These are phyloP conservation scores for Diaporthe vaccinii DNA, from an alignment of 2,329 filamentous ascomycete genomes.

Conservation along the genomic window DNA sequence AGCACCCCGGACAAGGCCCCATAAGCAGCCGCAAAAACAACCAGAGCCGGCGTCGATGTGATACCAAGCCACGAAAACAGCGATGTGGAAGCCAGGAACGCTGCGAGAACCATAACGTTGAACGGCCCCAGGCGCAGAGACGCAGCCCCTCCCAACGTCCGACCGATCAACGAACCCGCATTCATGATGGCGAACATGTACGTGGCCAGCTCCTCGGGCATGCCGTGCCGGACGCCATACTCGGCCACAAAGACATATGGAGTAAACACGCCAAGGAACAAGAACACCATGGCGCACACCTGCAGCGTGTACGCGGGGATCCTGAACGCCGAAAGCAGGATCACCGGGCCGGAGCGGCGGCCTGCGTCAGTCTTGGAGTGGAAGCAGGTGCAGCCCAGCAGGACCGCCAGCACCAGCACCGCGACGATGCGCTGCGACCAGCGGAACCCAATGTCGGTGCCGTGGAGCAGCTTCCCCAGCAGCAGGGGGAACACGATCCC, in stretches of 20 bases:
- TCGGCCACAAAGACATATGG: neutral
- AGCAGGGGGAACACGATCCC: constrained; percentile 60
- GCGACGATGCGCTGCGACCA: constrained; percentile 53
- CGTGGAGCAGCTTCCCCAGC: constrained; percentile 53
- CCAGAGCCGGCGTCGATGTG: neutral
- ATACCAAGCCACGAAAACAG: neutral
- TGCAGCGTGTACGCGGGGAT: neutral
- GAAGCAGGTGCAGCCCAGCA: neutral
- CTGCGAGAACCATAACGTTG: neutral
- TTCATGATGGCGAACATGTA: neutral
- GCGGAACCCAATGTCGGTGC: constrained; percentile 44
- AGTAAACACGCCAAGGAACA: neutral
- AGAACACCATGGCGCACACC: neutral
- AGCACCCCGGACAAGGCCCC: neutral
- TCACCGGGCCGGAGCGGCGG: neutral
- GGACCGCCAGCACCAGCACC: neutral
- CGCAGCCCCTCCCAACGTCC: neutral
- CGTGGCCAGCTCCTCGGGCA: neutral
- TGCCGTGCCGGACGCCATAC: neutral
- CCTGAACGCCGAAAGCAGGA: neutral
- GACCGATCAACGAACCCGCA: neutral
- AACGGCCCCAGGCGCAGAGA: neutral
- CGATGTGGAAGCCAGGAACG: neutral
- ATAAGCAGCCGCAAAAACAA: neutral
- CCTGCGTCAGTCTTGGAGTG: neutral